These are phyloP conservation scores for Coriolopsis trogii DNA, from an alignment of 1,284 basidiomycete genomes.

Conservation along the genomic window DNA sequence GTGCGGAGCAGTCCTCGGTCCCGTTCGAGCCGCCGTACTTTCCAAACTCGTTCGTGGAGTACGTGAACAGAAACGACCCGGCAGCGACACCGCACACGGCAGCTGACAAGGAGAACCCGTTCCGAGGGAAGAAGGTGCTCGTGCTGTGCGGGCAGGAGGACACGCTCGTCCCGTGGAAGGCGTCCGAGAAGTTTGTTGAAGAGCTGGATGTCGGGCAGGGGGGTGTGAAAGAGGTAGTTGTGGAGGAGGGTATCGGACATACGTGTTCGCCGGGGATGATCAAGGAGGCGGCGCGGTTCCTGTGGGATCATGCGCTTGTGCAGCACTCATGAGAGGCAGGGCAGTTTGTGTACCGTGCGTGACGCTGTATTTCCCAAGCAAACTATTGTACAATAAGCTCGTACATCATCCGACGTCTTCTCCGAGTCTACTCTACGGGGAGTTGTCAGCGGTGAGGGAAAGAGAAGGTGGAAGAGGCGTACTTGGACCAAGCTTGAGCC, in stretches of 20 bases:
- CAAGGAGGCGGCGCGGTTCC: constrained; percentile 45
- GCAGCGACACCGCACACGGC: constrained; percentile 41
- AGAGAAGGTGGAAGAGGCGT: constrained; percentile 1
- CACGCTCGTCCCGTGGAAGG: constrained; percentile 57
- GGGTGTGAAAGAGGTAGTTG: constrained; percentile 51
- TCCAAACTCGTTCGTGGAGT: constrained; percentile 53
- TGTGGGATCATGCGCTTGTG: constrained; percentile 34
- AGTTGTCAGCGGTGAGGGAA: neutral
- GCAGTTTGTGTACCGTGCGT: too few relatives aligned
- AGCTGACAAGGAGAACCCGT: constrained; percentile 50
- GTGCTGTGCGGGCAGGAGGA: constrained; percentile 65
- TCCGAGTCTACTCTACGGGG: neutral
- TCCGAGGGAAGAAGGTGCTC: constrained; percentile 69
- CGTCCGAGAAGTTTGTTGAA: constrained; percentile 53
- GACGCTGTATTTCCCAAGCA: too few relatives aligned
- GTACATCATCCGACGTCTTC: too few relatives aligned
- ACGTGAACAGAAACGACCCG: constrained; percentile 51
- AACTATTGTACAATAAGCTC: too few relatives aligned
- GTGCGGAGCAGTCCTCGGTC: constrained; percentile 52
- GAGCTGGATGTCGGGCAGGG: constrained; percentile 49
- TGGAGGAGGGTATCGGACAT: constrained; percentile 55
- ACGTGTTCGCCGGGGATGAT: constrained; percentile 57
- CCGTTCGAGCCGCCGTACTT: constrained; percentile 58
- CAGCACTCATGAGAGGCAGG: neutral
- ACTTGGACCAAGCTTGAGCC: constrained; percentile 60